A percentile compares a stretch with the other conserved stretches of the same genome.
phyloP scores from a whole-genome alignment of 371 early-diverging fungal genomes.

The Lichtheimia ornata region DNA sequence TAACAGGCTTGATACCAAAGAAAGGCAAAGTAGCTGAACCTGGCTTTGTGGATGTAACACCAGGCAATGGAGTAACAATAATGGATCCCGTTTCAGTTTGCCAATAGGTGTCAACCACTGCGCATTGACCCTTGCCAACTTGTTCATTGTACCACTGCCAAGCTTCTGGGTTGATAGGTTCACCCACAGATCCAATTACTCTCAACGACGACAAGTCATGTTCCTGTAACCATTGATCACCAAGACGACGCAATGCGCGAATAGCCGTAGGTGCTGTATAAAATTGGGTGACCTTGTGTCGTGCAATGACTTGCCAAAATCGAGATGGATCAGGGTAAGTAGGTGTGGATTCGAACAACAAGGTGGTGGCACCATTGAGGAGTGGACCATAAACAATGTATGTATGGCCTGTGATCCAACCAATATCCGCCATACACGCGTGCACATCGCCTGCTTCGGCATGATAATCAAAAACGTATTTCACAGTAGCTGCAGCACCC shows the following conservation, averaged over 20 bases:
- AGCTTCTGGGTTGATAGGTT: conserved; percentile 98
- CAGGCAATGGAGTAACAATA: conserved; percentile 90
- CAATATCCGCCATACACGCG: conserved; percentile 81
- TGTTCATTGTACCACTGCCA: conserved; percentile 96
- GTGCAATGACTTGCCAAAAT: conserved; percentile 85
- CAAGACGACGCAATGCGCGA: conserved; percentile 87
- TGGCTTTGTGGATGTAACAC: conserved; percentile 87
- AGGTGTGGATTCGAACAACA: conserved; percentile 92
- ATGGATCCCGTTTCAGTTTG: conserved; percentile 98
- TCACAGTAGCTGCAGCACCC: conserved; percentile 87
- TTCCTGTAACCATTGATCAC: conserved; percentile 79
- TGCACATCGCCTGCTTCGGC: conserved; percentile 71
- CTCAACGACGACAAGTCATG: conserved; percentile 81
- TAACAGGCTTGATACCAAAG: conserved; percentile 91
- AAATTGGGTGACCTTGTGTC: conserved; percentile 94
- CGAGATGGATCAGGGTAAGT: conserved; percentile 83
- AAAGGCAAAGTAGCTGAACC: conserved; percentile 97
- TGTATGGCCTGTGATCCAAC: conserved; percentile 87
- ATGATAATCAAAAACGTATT: conserved; percentile 93
- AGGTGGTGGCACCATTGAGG: conserved; percentile 86
- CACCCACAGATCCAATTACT: conserved; percentile 96
- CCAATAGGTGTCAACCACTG: conserved; percentile 98
- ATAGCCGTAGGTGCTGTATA: conserved; percentile 99
- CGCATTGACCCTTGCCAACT: conserved; percentile 85
- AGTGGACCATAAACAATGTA: conserved; percentile 97